Percentiles rank a stretch among this genome's conserved stretches.
phyloP scores from a whole-genome alignment of 495 filamentous ascomycete genomes.

The Sphaerosporella brunnea region DNA sequence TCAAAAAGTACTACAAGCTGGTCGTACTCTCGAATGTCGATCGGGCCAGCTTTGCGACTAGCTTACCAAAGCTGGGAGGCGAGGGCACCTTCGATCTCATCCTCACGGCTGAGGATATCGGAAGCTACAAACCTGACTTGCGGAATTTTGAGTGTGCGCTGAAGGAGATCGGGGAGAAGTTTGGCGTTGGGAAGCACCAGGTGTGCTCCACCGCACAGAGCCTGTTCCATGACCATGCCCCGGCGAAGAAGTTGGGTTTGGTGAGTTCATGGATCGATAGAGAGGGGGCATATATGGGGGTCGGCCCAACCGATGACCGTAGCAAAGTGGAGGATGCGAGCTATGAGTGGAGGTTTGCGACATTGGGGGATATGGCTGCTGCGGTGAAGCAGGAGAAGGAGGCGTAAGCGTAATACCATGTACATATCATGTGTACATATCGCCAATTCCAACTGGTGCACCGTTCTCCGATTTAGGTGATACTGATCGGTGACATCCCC shows the following conservation, averaged over 20 bases:
- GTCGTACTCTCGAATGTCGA: slow-evolving; percentile 59
- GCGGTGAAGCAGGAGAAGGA: slow-evolving; percentile 36
- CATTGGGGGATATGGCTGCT: slow-evolving; percentile 52
- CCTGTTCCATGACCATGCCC: slow-evolving; percentile 52
- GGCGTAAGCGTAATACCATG: no score
- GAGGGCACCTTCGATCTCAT: slow-evolving; percentile 42
- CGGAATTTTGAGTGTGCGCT: slow-evolving; percentile 53
- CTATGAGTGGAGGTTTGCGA: slow-evolving; percentile 45
- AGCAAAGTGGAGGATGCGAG: slow-evolving; percentile 31
- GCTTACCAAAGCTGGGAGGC: slow-evolving; percentile 34
- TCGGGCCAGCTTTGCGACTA: slow-evolving; percentile 39
- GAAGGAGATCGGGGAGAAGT: slow-evolving; percentile 33
- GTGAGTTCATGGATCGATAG: slow-evolving; percentile 55
- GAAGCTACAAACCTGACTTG: slow-evolving; percentile 53
- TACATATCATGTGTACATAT: no score
- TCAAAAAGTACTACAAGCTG: slow-evolving; percentile 46
- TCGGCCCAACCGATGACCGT: no score
- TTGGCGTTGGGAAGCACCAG: slow-evolving; percentile 37
- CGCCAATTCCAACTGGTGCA: no score
- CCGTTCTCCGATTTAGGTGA: no score
- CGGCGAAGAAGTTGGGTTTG: slow-evolving; percentile 44
- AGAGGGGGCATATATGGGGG: slow-evolving; percentile 30
- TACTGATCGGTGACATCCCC: no score
- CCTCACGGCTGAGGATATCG: slow-evolving; percentile 58
- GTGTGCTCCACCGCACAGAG: slow-evolving; percentile 55